Conservation (phyloP, 805 yeast species). For the Candida odintsovae region DNA sequence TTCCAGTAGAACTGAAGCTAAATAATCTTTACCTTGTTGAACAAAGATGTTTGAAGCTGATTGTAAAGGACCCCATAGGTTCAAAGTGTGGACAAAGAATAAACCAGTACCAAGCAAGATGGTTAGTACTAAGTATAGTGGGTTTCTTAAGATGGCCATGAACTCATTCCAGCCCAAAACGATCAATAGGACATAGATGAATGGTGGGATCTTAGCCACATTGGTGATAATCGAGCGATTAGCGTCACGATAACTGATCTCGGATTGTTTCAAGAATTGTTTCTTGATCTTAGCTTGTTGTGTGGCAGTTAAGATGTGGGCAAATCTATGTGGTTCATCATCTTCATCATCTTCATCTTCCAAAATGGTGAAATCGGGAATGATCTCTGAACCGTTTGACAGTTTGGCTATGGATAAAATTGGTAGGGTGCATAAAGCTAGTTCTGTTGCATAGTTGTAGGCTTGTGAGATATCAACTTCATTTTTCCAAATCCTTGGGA, state of each 20-base stretch:
- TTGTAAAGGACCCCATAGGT: conserved; percentile 73
- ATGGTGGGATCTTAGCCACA: conserved; percentile 76
- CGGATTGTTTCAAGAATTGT: conserved; percentile 69
- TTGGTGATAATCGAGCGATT: conserved; percentile 79
- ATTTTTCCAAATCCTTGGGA: conserved; percentile 78
- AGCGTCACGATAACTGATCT: conserved; percentile 78
- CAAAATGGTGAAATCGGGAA: conserved; percentile 48
- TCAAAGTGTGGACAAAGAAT: conserved; percentile 63
- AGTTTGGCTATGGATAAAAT: conserved; percentile 46
- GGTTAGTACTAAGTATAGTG: conserved; percentile 64
- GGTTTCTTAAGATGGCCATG: conserved; percentile 80
- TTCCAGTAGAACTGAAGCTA: conserved; percentile 54
- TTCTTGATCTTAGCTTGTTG: conserved; percentile 52
- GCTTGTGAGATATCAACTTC: conserved; percentile 64
- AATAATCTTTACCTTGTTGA: conserved; percentile 45
- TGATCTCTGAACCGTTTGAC: conserved; percentile 46
- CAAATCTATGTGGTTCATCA: conserved; percentile 39
- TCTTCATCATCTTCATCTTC: conserved; percentile 36
- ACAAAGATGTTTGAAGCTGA: conserved; percentile 54
- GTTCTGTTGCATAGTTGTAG: conserved; percentile 53
- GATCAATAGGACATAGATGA: conserved; percentile 65
- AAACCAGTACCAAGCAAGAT: conserved; percentile 53
- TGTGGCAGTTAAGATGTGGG: conserved; percentile 48
- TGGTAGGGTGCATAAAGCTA: conserved; percentile 55
- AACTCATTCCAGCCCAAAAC: conserved; percentile 95